Percentiles rank a stretch among this genome's conserved stretches.
phyloP scores from a whole-genome alignment of 768 basidiomycete species.

The Steccherinum ochraceum region DNA sequence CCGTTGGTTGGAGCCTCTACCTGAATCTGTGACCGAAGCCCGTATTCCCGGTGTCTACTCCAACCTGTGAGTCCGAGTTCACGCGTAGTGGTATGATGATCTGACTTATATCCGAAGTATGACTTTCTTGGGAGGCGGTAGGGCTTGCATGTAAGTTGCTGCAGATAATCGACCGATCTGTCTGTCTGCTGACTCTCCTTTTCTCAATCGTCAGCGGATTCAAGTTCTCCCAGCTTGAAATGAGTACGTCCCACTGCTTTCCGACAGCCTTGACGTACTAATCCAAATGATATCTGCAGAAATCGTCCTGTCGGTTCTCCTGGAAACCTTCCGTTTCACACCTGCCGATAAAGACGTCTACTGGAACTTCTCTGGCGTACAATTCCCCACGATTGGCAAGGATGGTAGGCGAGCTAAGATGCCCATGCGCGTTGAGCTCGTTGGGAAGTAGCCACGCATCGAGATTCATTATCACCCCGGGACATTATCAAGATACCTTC shows the following conservation, averaged over 20 bases:
- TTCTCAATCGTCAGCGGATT: constrained; percentile 12
- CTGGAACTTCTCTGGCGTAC: constrained; percentile 11
- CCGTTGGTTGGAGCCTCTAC: constrained; percentile 44
- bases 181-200: neutral
- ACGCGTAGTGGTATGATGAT: no score
- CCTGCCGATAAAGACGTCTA: constrained; percentile 7
- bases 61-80: constrained; percentile 21
- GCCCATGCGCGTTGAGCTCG: constrained; percentile 4
- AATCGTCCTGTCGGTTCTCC: constrained; percentile 10
- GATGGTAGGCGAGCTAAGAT: constrained; percentile 1
- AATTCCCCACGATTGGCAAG: constrained; percentile 10
- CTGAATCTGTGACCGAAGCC: constrained; percentile 11
- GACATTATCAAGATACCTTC: no score
- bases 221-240: constrained; percentile 19
- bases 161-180: no score
- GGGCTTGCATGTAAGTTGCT: constrained; percentile 13
- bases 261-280: no score
- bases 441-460: no score
- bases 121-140: constrained; percentile 12
- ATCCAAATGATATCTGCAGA: neutral
- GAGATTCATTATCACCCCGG: no score
- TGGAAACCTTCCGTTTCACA: constrained; percentile 9
- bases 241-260: constrained; percentile 10
- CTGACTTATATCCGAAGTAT: constrained; percentile 7
- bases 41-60: constrained; percentile 18